Evolutionary conservation across 2,329 filamentous ascomycete genomes (phyloP).

Genomic region (Fusarium xyrophilum): DNA sequence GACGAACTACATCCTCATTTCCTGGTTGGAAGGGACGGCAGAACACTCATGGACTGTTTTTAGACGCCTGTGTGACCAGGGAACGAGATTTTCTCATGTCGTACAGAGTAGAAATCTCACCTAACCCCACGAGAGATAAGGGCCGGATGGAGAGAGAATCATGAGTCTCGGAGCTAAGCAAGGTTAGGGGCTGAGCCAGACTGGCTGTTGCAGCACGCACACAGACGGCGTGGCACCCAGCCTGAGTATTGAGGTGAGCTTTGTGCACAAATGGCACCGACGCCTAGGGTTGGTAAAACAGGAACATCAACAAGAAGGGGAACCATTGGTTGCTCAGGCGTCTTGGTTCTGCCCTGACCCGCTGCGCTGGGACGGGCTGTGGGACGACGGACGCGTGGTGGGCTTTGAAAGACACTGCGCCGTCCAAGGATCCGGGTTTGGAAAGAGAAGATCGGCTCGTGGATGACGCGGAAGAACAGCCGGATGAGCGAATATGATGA

Average conservation of each 20-base stretch:
- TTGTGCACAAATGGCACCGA: constrained; percentile 12
- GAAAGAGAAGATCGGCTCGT: constrained; percentile 15
- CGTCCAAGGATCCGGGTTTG: constrained; percentile 12
- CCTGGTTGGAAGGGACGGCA: constrained; percentile 2
- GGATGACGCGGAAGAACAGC: constrained; percentile 20
- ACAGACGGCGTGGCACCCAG: constrained; percentile 38
- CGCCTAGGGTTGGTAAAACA: constrained; percentile 2
- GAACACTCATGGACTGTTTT: constrained; percentile 18
- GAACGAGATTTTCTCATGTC: constrained; percentile 2
- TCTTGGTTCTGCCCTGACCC: constrained; percentile 28
- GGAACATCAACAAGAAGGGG: constrained; percentile 11
- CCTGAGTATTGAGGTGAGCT: constrained; percentile 25
- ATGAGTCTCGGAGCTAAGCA: constrained; percentile 22
- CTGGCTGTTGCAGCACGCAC: constrained; percentile 35
- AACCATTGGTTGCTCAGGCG: constrained; percentile 12
- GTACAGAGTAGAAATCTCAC: neutral
- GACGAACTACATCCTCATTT: constrained; percentile 1
- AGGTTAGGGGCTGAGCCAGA: constrained; percentile 14
- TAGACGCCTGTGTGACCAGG: constrained; percentile 3
- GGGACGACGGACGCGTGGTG: constrained; percentile 28
- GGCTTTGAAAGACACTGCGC: constrained; percentile 7
- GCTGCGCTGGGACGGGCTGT: constrained; percentile 27
- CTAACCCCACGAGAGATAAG: constrained; percentile 35
- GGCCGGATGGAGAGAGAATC: constrained; percentile 34
- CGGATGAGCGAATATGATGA: constrained; percentile 27